A percentile compares a stretch with the other conserved stretches of the same genome.
These are phyloP conservation scores for Sarocladiaceae sp. DNA, from an alignment of 2,329 filamentous ascomycete species.

Conservation along the genomic window DNA sequence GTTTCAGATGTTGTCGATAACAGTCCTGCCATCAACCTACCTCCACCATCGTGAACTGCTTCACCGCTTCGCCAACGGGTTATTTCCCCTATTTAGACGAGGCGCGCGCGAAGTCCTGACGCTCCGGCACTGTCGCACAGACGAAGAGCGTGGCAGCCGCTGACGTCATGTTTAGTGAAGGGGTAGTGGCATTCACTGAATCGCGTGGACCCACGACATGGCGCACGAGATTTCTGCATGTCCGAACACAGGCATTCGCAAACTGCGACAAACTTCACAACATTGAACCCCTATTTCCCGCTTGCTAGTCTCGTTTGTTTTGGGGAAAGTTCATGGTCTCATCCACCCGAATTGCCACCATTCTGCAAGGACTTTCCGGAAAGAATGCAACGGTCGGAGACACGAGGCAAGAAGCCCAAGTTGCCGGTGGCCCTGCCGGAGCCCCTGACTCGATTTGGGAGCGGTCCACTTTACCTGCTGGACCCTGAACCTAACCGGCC, in stretches of 20 bases:
- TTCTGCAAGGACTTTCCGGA: not conserved
- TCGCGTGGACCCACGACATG: constrained; percentile 2
- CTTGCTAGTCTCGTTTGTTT: not conserved
- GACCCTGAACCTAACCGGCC: constrained; percentile 2
- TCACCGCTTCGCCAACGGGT: not conserved
- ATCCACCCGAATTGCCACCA: not conserved
- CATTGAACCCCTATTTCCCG: too few relatives aligned
- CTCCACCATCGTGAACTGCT: not conserved
- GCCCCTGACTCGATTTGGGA: not conserved
- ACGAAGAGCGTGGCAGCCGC: not conserved
- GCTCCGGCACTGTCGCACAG: not conserved
- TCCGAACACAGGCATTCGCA: not conserved
- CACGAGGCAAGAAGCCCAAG: not conserved
- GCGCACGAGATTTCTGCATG: not conserved
- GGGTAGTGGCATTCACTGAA: not conserved
- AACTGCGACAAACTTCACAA: too few relatives aligned
- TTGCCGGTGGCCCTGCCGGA: not conserved
- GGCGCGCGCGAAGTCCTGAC: not conserved
- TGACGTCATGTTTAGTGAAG: constrained; percentile 8
- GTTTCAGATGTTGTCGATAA: constrained; percentile 8
- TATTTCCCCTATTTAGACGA: not conserved
- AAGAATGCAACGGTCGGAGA: not conserved
- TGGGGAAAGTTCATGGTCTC: not conserved
- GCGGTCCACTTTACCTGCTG: not conserved
- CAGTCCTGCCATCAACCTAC: not conserved